Evolutionary conservation across 1,139 yeast genomes (phyloP).

Genomic region (Ogataea hybrid): DNA sequence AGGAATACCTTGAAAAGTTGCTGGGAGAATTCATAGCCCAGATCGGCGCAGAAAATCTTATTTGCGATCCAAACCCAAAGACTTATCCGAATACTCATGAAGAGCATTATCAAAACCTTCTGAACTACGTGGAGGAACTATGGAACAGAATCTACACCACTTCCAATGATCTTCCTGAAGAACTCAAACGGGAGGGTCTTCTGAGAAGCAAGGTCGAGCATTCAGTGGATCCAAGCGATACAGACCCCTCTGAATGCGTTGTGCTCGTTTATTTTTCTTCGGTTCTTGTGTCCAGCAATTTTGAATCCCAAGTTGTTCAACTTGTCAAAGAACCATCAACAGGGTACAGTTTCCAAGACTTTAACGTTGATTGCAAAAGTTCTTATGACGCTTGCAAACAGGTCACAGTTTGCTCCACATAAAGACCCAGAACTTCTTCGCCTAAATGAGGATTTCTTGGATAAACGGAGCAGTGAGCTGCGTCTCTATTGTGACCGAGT

Average conservation of each 20-base stretch:
- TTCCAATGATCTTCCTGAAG: conserved; percentile 73
- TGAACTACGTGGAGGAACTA: conserved; percentile 55
- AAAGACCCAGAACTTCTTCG: conserved; percentile 80
- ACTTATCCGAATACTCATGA: conserved; percentile 38
- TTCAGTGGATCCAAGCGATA: conserved; percentile 57
- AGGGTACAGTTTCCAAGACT: conserved; percentile 71
- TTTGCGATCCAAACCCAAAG: conserved; percentile 75
- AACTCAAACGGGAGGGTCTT: conserved; percentile 58
- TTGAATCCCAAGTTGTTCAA: conserved; percentile 84
- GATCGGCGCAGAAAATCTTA: conserved; percentile 45
- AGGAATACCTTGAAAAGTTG: conserved; percentile 70
- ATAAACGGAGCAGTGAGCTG: conserved; percentile 55
- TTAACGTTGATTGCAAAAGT: conserved; percentile 82
- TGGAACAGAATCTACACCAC: conserved; percentile 74
- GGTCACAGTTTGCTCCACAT: conserved; percentile 65
- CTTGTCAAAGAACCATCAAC: conserved; percentile 66
- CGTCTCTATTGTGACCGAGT: conserved; percentile 68
- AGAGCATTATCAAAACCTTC: conserved; percentile 52
- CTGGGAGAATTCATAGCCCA: conserved; percentile 66
- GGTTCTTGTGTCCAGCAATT: conserved; percentile 90
- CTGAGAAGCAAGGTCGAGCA: conserved; percentile 60
- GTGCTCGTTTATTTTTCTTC: conserved; percentile 77
- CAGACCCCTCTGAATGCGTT: conserved; percentile 65
- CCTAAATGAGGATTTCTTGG: conserved; percentile 63
- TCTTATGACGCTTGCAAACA: conserved; percentile 73